Percentiles rank a stretch among this genome's conserved stretches.
Conservation (phyloP, 2,329 filamentous ascomycete genomes). For the Hawksworthiomyces lignivorus region DNA sequence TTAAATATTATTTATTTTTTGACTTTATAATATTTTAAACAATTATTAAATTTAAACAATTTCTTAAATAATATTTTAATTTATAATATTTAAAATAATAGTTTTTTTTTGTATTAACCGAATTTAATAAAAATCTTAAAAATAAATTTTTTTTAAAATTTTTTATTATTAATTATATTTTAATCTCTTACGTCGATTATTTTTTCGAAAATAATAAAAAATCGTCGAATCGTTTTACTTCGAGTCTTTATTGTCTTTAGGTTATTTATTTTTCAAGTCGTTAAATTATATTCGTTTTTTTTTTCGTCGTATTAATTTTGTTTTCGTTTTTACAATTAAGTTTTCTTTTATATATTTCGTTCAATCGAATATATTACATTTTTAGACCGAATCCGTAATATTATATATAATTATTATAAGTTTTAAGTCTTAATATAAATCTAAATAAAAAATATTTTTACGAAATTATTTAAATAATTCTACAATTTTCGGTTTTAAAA, state of each 20-base stretch:
- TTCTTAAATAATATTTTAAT: not conserved
- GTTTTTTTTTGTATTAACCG: too few species aligned
- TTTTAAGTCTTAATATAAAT: not conserved
- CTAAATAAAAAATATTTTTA: conserved; percentile 2
- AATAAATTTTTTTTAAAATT: too few species aligned
- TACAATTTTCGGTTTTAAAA: not conserved
- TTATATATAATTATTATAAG: not conserved
- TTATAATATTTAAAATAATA: not conserved
- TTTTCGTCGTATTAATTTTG: too few species aligned
- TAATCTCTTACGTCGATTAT: too few species aligned
- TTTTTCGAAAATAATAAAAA: too few species aligned
- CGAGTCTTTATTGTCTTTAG: too few species aligned
- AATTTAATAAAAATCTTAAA: too few species aligned
- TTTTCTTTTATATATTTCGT: not conserved
- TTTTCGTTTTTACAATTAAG: too few species aligned
- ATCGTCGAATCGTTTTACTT: too few species aligned
- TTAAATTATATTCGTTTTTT: too few species aligned
- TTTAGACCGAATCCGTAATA: not conserved
- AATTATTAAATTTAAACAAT: not conserved
- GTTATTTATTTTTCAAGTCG: too few species aligned
- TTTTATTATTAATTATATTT: too few species aligned
- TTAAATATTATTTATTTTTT: not conserved
- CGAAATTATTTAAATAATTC: conserved; percentile 3
- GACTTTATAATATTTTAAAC: not conserved
- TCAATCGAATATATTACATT: not conserved